These are phyloP conservation scores for Colletotrichum sp. DNA, from an alignment of 2,329 filamentous ascomycete genomes.

Conservation along the genomic window DNA sequence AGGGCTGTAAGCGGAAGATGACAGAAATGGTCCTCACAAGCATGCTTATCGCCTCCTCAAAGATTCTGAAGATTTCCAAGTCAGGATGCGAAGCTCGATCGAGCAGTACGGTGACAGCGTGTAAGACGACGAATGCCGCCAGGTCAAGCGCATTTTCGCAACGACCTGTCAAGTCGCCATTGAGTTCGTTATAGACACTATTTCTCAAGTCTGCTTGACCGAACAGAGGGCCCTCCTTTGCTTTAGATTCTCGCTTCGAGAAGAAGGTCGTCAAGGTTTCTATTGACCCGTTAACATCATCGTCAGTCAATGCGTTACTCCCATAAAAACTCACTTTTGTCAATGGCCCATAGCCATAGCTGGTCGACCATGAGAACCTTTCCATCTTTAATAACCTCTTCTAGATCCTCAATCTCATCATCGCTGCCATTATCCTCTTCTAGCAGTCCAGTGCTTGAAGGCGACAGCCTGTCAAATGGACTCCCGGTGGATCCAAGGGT, in stretches of 20 bases:
- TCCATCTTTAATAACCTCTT: conserved; percentile 49
- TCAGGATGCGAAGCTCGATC: conserved; percentile 65
- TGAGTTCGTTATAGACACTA: conserved; percentile 70
- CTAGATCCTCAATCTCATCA: conserved; percentile 37
- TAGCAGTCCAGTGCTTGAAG: conserved; percentile 7
- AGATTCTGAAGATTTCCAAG: conserved; percentile 68
- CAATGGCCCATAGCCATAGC: conserved; percentile 66
- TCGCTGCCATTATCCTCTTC: conserved; percentile 26
- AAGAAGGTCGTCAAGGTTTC: conserved; percentile 61
- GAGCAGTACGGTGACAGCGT: conserved; percentile 66
- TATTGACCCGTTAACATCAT: conserved; percentile 25
- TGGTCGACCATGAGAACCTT: conserved; percentile 73
- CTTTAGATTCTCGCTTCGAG: conserved; percentile 58
- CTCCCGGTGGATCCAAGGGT: conserved; percentile 13
- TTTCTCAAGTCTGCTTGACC: conserved; percentile 67
- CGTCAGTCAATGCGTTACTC: too few relatives aligned
- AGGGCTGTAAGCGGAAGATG: not conserved
- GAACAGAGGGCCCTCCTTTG: conserved; percentile 59
- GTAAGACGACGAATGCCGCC: conserved; percentile 65
- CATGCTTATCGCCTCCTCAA: conserved; percentile 70
- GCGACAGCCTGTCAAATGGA: conserved; percentile 5
- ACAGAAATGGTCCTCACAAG: conserved; percentile 43
- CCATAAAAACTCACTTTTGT: conserved; percentile 46
- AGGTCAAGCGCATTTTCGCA: conserved; percentile 68
- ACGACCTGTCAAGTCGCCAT: conserved; percentile 66